Evolutionary conservation across 352 stramenopile species (phyloP).

Genomic region (Globisporangium iwayamae): DNA sequence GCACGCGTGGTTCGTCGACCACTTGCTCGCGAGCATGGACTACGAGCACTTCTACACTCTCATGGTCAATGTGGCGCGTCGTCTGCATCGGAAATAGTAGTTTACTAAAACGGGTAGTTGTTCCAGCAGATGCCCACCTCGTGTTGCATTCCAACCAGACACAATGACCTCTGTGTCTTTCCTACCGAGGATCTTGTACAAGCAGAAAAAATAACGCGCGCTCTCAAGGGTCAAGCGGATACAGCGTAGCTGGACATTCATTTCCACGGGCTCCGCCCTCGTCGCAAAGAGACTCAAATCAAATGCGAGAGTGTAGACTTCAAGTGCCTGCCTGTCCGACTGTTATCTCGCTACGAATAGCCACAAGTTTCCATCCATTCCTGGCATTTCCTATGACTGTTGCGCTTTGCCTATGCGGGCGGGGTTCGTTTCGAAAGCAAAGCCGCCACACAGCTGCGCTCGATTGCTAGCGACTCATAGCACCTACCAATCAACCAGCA

Average conservation of each 20-base stretch:
- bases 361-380: slow-evolving; percentile 1
- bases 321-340: background rate
- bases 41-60: slow-evolving; percentile 79
- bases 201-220: too few relatives aligned
- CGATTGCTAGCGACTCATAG: background rate
- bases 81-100: slow-evolving; percentile 22
- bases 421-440: slow-evolving; percentile 1
- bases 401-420: background rate
- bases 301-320: too few relatives aligned
- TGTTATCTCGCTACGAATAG: background rate
- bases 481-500: background rate
- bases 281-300: too few relatives aligned
- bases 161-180: too few relatives aligned
- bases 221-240: too few relatives aligned
- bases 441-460: background rate
- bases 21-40: slow-evolving; percentile 74
- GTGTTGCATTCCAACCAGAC: background rate
- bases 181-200: too few relatives aligned
- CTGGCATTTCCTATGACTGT: background rate
- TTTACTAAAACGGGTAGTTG: slow-evolving; percentile 16
- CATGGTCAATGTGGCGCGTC: slow-evolving; percentile 72
- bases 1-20: slow-evolving; percentile 73
- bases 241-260: too few relatives aligned
- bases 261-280: too few relatives aligned
- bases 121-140: background rate